Evolutionary conservation across 2,329 filamentous ascomycete genomes (phyloP), one percentile per base, ranked within the genome.

Genomic region (Eurotiales sp.): DNA sequence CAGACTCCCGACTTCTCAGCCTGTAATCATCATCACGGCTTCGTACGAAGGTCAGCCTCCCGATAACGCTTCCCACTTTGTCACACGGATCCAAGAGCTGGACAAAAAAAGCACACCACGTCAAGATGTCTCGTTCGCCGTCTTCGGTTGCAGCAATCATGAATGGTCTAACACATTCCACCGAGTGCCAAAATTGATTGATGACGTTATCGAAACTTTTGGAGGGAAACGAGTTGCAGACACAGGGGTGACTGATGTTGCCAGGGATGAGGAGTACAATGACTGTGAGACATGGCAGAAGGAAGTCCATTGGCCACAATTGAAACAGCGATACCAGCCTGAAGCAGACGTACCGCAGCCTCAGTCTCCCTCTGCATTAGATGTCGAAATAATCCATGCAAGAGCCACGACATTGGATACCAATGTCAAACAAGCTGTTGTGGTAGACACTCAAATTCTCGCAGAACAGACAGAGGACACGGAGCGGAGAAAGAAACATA

Each of bases 1-100:
- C 42, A 76, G 78, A 2, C 62, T 90, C 0, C 79, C 84, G 0
- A 81, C 73, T 44, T 75, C 80, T 22, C 75, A 78, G 6, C 85
- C 86, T 0, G 76, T 87, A 0, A 71, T 88, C 19, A 76, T 90
- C 45, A 77, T 91, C 55, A 84, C 83, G 0, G 79, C 87, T 0
- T 85, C 82, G 1, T 91, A 90, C 58, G 87, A 91, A 60, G 87
- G 87, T 1, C 77, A 87, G 50, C 84, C 87, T 0, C 81, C 86
- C 0, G 85, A 88, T 55, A 90, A 91, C 55, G 87, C 87, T 0
- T 76, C 72, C 0, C 77, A 81, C 44, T 90, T 90, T 59, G 77
- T 85, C 21, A 71, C 77, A 17, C 90, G 87, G 87, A 65, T 90
- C 6, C 74, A 82, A 56, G 72, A 61, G 11, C 69, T 80, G 10